phyloP scores from a whole-genome alignment of 441 rosid species.

The Brassica hybrid region DNA sequence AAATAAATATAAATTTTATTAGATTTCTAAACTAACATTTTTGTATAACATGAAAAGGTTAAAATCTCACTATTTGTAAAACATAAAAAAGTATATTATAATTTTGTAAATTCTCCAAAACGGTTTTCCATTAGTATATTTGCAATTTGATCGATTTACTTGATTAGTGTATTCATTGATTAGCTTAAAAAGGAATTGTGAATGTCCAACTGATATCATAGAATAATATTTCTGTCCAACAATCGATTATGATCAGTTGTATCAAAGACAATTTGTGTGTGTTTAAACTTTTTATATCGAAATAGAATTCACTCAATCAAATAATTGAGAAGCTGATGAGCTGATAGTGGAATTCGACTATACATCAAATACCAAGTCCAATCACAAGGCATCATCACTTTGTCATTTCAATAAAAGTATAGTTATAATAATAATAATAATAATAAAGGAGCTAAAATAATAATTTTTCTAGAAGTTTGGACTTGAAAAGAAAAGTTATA shows the following conservation, averaged over 20 bases:
- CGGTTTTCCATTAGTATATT: not conserved
- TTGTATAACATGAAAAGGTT: no score
- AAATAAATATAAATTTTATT: no score
- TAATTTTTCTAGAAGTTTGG: conserved; percentile 17
- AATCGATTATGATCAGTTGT: not conserved
- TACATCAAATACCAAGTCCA: not conserved
- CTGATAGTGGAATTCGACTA: conserved; percentile 9
- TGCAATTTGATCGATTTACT: not conserved
- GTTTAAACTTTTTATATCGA: not conserved
- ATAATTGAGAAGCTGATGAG: conserved; percentile 7
- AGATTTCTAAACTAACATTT: no score
- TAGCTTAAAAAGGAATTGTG: not conserved
- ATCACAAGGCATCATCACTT: conserved; percentile 28
- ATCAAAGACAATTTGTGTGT: not conserved
- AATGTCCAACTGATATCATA: not conserved
- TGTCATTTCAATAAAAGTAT: conserved; percentile 3
- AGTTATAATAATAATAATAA: not conserved
- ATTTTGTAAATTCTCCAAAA: not conserved
- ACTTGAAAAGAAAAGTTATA: conserved; percentile 11
- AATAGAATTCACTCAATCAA: not conserved
- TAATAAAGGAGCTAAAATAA: conserved; percentile 3
- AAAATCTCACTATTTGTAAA: no score
- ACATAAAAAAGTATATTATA: no score
- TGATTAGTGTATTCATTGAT: not conserved
- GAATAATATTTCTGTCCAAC: not conserved